A percentile compares a stretch with the other conserved stretches of the same genome.
phyloP scores from a whole-genome alignment of 148 eudicot species.

The Chenopodium berlandieri region DNA sequence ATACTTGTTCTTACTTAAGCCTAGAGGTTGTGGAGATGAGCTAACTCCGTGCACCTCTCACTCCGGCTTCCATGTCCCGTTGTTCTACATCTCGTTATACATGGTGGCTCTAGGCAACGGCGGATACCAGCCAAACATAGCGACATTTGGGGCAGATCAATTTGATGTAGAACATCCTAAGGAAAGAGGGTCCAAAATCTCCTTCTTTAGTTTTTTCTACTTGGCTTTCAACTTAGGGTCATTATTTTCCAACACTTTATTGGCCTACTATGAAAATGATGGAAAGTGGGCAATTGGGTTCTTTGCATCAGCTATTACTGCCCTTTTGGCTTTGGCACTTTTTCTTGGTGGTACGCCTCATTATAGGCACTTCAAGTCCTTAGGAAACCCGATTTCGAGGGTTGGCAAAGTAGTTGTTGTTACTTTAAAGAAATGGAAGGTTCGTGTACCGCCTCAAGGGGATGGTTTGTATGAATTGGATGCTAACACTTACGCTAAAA shows the following conservation, averaged over 20 bases:
- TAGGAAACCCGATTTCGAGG: constrained; percentile 65
- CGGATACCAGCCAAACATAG: constrained; percentile 81
- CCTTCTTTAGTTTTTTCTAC: constrained; percentile 81
- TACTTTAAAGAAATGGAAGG: constrained; percentile 50
- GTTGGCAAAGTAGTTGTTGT: constrained; percentile 58
- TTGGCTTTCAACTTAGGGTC: constrained; percentile 73
- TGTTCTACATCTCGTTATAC: constrained; percentile 65
- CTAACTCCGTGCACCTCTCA: constrained; percentile 48
- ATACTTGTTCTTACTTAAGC: constrained; percentile 57
- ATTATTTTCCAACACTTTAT: constrained; percentile 67
- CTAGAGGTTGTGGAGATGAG: constrained; percentile 58
- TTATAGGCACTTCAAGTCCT: constrained; percentile 56
- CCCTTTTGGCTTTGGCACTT: constrained; percentile 40
- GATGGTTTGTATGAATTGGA: constrained; percentile 46
- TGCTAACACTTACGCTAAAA: constrained; percentile 33
- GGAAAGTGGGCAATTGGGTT: constrained; percentile 71
- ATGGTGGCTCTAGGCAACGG: constrained; percentile 72
- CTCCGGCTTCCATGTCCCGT: constrained; percentile 32
- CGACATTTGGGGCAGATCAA: constrained; percentile 79
- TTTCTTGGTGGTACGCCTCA: constrained; percentile 60
- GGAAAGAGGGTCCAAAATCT: constrained; percentile 59
- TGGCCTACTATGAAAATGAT: constrained; percentile 62
- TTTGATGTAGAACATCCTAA: constrained; percentile 62
- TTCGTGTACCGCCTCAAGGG: constrained; percentile 30
- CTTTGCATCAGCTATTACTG: constrained; percentile 62